Evolutionary conservation across 257 asterid species (phyloP), one percentile per base, ranked within the genome.

Genomic region (Fraxinus pennsylvanica): DNA sequence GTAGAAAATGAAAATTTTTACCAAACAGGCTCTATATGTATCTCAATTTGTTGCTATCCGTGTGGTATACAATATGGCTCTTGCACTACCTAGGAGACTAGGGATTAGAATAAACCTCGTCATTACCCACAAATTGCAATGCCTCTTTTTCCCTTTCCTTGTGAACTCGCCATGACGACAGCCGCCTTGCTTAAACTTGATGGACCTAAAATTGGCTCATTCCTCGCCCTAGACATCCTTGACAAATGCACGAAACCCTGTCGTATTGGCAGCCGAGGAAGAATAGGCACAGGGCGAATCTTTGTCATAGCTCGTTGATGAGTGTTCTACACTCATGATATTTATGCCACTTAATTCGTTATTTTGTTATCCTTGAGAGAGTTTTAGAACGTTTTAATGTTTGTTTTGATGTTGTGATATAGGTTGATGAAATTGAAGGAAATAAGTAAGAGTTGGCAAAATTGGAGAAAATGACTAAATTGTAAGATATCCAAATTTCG

Each of bases 91-190:
- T 17, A 47, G 69, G 21, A 61, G 47, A 82, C 30, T 74, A 82
- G 27, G 76, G 52, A 14, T 54, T 61, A 54, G 47, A 70, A 27
- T n/a, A 68, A 76, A 77, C 36, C 74, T 67, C 75, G 57, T 84
- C 82, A 89, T 57, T 76, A 84, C 78, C 87, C 38, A 33, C 6
- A 33, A 3, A 33, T 4, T 33, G 38, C 38, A 33, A 3, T 33
- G 38, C 38, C 38, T 3, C 38, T 33, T 33, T 3, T 33, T 5
- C 38, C 6, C 4, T 33, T 33, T 33, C 38, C 38, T 33, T 33
- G 38, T 33, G 6, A 4, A 3, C 38, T 5, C 5, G 4, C 38
- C 38, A 33, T 6, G 6, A 33, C 38, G 66, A 32, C 52, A 14
- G 39, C 69, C 15, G 61, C 30, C 21, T n/a, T 77, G 17, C 57